phyloP scores from a whole-genome alignment of 164 flowering plant genomes.

The Chimonanthus praecox region DNA sequence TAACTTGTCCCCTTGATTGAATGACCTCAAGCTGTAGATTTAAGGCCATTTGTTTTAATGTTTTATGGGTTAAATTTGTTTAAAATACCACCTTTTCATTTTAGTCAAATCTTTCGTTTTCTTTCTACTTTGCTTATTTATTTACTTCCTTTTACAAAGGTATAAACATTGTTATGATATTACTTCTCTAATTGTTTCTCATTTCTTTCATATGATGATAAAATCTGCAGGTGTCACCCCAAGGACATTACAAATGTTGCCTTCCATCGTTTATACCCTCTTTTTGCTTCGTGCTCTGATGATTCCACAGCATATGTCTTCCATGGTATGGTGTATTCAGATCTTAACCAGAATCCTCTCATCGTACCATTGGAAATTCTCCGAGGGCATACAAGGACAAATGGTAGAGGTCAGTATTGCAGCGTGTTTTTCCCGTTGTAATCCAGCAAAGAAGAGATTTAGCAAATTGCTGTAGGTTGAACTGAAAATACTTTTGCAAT shows the following conservation, averaged over 20 bases:
- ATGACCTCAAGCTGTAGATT: too few species aligned
- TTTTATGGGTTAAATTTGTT: too few species aligned
- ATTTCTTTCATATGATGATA: neutral
- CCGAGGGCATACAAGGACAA: slow-evolving; percentile 62
- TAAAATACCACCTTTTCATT: too few species aligned
- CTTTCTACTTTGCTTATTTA: too few species aligned
- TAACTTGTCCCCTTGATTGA: too few species aligned
- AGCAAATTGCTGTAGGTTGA: neutral
- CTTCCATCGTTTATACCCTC: slow-evolving; percentile 80
- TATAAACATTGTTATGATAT: too few species aligned
- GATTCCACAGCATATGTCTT: slow-evolving; percentile 85
- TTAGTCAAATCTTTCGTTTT: too few species aligned
- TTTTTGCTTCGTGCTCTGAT: slow-evolving; percentile 92
- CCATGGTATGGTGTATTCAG: slow-evolving; percentile 95
- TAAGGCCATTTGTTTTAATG: too few species aligned
- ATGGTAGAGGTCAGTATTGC: slow-evolving; percentile 73
- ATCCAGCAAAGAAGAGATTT: too few species aligned
- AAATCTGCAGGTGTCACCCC: slow-evolving; percentile 57
- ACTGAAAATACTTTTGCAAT: neutral
- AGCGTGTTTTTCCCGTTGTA: neutral
- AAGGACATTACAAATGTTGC: slow-evolving; percentile 86
- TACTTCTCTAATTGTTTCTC: neutral
- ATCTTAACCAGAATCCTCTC: slow-evolving; percentile 87
- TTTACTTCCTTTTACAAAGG: too few species aligned
- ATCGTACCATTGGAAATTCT: slow-evolving; percentile 87